Conservation (phyloP, 78 protist species). For the Dictyostelium citrinum region DNA sequence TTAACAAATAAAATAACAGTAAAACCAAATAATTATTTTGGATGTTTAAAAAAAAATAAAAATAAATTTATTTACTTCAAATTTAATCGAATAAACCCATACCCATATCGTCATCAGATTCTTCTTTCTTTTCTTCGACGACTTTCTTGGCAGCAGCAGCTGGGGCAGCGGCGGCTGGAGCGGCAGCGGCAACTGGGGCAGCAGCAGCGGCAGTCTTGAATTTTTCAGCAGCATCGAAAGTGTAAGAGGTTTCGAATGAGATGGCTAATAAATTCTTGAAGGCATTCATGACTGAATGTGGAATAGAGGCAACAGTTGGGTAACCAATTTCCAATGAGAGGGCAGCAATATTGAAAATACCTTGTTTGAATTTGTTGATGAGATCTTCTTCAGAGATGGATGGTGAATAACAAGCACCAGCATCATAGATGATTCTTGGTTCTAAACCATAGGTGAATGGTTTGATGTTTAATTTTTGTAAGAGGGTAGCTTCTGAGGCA, state of each 20-base stretch:
- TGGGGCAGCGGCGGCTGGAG: slow-evolving; percentile 83
- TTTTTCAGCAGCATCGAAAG: slow-evolving; percentile 88
- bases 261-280: slow-evolving; percentile 96
- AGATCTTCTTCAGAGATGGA: slow-evolving; percentile 92
- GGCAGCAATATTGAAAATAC: slow-evolving; percentile 91
- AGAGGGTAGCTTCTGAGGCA: slow-evolving; percentile 97
- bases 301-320: slow-evolving; percentile 96
- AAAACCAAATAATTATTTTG: too few species aligned
- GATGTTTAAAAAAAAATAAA: background rate
- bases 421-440: slow-evolving; percentile 90
- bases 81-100: background rate
- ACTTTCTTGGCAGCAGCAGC: slow-evolving; percentile 70
- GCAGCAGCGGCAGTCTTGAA: slow-evolving; percentile 85
- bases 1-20: too few species aligned
- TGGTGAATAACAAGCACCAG: slow-evolving; percentile 93
- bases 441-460: slow-evolving; percentile 98
- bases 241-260: slow-evolving; percentile 92
- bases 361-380: slow-evolving; percentile 72
- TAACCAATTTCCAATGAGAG: slow-evolving; percentile 91
- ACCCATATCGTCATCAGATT: slow-evolving; percentile 80
- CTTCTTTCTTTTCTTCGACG: slow-evolving; percentile 80
- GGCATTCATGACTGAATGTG: slow-evolving; percentile 95
- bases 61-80: background rate
- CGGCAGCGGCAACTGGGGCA: slow-evolving; percentile 81
- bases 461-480: slow-evolving; percentile 96